phyloP scores from a whole-genome alignment of 352 stramenopile species.

The Pythium rishiriense region DNA sequence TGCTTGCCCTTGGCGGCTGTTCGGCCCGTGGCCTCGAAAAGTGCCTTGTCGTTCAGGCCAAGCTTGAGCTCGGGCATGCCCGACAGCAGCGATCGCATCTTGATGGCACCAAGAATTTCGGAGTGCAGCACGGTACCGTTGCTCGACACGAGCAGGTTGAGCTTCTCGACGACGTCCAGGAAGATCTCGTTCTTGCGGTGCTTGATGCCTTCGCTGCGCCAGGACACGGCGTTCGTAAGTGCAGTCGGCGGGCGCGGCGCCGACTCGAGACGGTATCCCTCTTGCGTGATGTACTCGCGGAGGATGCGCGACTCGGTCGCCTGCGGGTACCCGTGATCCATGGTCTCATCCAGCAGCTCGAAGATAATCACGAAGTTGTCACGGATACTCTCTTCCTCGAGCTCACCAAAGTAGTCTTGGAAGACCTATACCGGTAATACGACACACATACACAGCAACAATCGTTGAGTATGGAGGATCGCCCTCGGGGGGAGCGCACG shows the following conservation, averaged over 20 bases:
- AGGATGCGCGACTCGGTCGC: constrained; percentile 88
- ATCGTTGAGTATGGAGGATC: not conserved
- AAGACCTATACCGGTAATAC: constrained; percentile 91
- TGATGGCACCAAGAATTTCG: constrained; percentile 98
- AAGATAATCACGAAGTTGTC: constrained; percentile 99
- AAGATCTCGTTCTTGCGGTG: constrained; percentile 99
- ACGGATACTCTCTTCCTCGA: constrained; percentile 99
- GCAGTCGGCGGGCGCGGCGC: constrained; percentile 93
- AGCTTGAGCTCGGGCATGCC: constrained; percentile 99
- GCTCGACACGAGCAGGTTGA: constrained; percentile 94
- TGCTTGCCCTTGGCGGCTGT: constrained; percentile 91
- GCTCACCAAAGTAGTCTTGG: constrained; percentile 99
- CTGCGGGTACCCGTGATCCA: constrained; percentile 99
- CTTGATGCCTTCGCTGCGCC: constrained; percentile 99
- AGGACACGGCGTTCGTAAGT: constrained; percentile 99
- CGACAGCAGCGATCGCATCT: constrained; percentile 98
- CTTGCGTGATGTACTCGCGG: constrained; percentile 97
- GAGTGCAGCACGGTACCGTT: constrained; percentile 98
- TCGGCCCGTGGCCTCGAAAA: constrained; percentile 97
- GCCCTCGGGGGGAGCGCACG: not conserved
- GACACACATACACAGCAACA: not conserved
- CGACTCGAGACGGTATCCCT: constrained; percentile 93
- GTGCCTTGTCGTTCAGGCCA: constrained; percentile 99
- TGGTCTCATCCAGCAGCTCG: constrained; percentile 99
- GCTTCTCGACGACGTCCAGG: constrained; percentile 99